phyloP scores from a whole-genome alignment of 2,329 filamentous ascomycete species.

The Fusarium udum region DNA sequence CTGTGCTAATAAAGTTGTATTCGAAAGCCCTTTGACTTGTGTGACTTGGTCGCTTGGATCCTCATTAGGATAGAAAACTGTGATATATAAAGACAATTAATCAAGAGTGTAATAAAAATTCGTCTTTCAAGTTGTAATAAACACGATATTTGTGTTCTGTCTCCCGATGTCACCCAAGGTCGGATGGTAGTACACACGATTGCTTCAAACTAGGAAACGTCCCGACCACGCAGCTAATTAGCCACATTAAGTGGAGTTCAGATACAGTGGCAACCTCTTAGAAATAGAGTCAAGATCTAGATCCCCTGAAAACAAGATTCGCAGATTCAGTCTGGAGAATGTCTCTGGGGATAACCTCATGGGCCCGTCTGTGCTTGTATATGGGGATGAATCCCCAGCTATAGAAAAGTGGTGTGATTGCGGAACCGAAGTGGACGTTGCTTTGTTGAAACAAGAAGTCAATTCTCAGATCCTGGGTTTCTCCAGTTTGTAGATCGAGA shows the following conservation, averaged over 20 bases:
- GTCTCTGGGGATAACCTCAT: constrained; percentile 30
- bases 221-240: not conserved
- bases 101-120: not conserved
- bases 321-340: not conserved
- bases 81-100: not conserved
- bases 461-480: not conserved
- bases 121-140: not conserved
- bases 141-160: not conserved
- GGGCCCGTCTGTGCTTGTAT: constrained; percentile 9
- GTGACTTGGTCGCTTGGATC: not conserved
- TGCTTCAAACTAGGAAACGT: not conserved
- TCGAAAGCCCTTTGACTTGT: not conserved
- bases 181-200: not conserved
- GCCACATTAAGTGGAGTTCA: constrained; percentile 2
- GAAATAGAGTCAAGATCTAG: not conserved
- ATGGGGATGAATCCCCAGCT: constrained; percentile 8
- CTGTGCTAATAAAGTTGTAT: not conserved
- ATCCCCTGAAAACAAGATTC: not conserved
- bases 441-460: not conserved
- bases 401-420: constrained; percentile 22
- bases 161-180: not conserved
- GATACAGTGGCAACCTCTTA: not conserved
- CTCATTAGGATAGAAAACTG: not conserved
- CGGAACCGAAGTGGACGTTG: not conserved
- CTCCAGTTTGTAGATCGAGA: too few species aligned